A percentile compares a stretch with the other conserved stretches of the same genome.
phyloP scores from a whole-genome alignment of 805 yeast species.

The Sugiyamaella smithiae region DNA sequence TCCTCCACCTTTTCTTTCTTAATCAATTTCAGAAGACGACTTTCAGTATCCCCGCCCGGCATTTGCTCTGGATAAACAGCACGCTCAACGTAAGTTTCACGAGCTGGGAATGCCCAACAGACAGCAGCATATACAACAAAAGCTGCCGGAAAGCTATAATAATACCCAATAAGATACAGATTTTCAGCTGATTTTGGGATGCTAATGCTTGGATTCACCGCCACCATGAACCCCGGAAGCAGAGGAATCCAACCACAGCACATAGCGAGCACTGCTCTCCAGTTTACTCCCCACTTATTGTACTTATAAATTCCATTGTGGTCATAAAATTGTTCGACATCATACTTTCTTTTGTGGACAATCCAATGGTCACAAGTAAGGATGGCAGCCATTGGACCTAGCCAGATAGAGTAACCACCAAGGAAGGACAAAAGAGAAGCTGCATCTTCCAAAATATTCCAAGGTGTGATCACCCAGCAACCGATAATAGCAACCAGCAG shows the following conservation, averaged over 20 bases:
- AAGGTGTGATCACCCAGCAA: constrained; percentile 30
- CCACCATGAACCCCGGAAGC: constrained; percentile 13
- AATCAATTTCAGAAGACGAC: not conserved
- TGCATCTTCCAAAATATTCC: constrained; percentile 39
- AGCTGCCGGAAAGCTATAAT: constrained; percentile 25
- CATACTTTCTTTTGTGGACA: constrained; percentile 37
- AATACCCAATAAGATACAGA: not conserved
- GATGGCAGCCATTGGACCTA: constrained; percentile 42
- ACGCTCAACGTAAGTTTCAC: not conserved
- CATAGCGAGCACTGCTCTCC: constrained; percentile 41
- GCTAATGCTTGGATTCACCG: not conserved
- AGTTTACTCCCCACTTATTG: constrained; percentile 43
- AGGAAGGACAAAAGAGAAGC: constrained; percentile 36
- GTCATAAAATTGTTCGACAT: constrained; percentile 10
- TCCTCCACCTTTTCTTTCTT: not conserved
- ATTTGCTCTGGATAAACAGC: not conserved
- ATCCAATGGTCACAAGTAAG: constrained; percentile 40
- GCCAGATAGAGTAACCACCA: constrained; percentile 40
- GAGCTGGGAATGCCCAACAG: not conserved
- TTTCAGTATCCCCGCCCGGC: not conserved
- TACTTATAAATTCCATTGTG: constrained; percentile 39
- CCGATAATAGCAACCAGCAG: constrained; percentile 1
- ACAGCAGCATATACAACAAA: constrained; percentile 19
- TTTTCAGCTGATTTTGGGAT: not conserved
- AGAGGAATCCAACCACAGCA: constrained; percentile 16